These are phyloP conservation scores for Xylariaceae sp. DNA, from an alignment of 2,329 filamentous ascomycete species.

Conservation along the genomic window DNA sequence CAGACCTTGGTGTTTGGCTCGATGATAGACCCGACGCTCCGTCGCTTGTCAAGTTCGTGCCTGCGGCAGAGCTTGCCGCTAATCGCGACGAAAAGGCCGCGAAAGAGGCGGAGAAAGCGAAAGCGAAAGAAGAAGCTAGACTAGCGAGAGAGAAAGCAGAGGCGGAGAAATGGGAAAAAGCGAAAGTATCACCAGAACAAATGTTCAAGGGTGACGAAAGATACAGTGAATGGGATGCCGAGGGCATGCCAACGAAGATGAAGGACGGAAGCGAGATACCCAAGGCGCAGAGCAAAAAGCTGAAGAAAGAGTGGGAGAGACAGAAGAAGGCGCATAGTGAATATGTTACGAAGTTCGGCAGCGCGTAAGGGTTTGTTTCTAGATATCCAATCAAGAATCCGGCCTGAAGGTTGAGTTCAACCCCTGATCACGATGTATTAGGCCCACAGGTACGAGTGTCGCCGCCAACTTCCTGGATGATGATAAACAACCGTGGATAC, in stretches of 20 bases:
- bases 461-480: too few relatives aligned
- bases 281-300: slow-evolving; percentile 75
- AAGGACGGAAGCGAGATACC: slow-evolving; percentile 74
- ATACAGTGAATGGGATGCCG: slow-evolving; percentile 76
- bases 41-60: slow-evolving; percentile 68
- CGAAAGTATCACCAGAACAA: slow-evolving; percentile 50
- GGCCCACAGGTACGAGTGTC: too few relatives aligned
- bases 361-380: slow-evolving; percentile 11
- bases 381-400: too few relatives aligned
- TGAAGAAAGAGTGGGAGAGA: slow-evolving; percentile 84
- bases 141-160: slow-evolving; percentile 48
- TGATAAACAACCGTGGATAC: too few relatives aligned
- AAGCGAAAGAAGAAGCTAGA: slow-evolving; percentile 52
- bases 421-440: neutral
- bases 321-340: slow-evolving; percentile 83
- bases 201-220: slow-evolving; percentile 55
- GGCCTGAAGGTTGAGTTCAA: neutral
- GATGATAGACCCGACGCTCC: slow-evolving; percentile 71
- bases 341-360: slow-evolving; percentile 38
- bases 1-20: slow-evolving; percentile 79
- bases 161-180: slow-evolving; percentile 53
- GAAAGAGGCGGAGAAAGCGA: slow-evolving; percentile 57
- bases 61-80: slow-evolving; percentile 53
- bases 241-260: slow-evolving; percentile 75
- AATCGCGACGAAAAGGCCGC: slow-evolving; percentile 57